Conservation (phyloP, 1,284 basidiomycete species). For the Lentinula novae-zelandiae region DNA sequence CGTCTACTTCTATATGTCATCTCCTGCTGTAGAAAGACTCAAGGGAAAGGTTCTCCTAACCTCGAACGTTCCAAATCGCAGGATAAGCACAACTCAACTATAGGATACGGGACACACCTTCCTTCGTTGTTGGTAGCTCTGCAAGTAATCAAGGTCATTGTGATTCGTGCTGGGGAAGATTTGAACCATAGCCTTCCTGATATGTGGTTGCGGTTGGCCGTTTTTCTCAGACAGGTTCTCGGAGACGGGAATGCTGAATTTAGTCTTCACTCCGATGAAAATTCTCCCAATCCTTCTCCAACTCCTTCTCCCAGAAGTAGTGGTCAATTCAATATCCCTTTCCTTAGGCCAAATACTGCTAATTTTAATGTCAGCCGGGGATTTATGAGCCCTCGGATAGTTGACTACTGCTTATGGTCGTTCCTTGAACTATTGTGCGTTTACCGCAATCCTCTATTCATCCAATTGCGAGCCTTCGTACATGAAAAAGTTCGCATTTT, state of each 20-base stretch:
- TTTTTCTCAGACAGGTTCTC: slow-evolving; percentile 46
- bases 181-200: slow-evolving; percentile 50
- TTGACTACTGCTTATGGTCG: slow-evolving; percentile 78
- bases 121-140: slow-evolving; percentile 52
- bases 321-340: slow-evolving; percentile 27
- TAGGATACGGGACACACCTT: slow-evolving; percentile 31
- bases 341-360: slow-evolving; percentile 20
- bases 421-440: slow-evolving; percentile 65
- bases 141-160: slow-evolving; percentile 68
- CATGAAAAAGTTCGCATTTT: slow-evolving; percentile 57
- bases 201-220: slow-evolving; percentile 59
- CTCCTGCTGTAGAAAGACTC: slow-evolving; percentile 35
- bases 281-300: slow-evolving; percentile 43
- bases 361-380: slow-evolving; percentile 17
- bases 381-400: slow-evolving; percentile 44
- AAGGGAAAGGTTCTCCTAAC: background rate
- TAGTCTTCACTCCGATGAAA: slow-evolving; percentile 35
- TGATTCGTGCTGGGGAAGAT: slow-evolving; percentile 60
- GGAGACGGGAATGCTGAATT: slow-evolving; percentile 58
- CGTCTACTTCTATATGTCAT: slow-evolving; percentile 62
- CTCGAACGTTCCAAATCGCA: slow-evolving; percentile 14
- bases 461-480: slow-evolving; percentile 62
- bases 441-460: slow-evolving; percentile 57
- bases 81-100: slow-evolving; percentile 17
- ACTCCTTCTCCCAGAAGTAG: slow-evolving; percentile 37